Conservation (phyloP, 164 flowering plant species). For the Chimonanthus salicifolius region DNA sequence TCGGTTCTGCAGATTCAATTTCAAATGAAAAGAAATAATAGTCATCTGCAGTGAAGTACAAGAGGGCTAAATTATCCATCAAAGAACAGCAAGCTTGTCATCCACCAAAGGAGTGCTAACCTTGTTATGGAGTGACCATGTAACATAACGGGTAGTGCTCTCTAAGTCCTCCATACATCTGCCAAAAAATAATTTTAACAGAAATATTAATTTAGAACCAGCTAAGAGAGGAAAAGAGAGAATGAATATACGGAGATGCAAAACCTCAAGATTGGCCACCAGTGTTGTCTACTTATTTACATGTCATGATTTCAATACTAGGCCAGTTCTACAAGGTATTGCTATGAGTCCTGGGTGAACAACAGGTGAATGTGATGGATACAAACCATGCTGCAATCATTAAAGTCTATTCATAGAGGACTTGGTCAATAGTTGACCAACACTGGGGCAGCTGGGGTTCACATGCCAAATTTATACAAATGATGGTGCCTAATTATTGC, state of each 20-base stretch:
- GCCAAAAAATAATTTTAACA: constrained; percentile 16
- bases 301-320: no score
- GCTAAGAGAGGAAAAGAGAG: background rate
- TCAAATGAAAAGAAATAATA: constrained; percentile 9
- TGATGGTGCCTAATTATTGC: no score
- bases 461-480: background rate
- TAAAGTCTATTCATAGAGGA: background rate
- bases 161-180: constrained; percentile 90
- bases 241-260: no score
- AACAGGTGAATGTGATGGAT: background rate
- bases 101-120: constrained; percentile 24
- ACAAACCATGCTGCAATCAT: background rate
- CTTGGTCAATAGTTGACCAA: background rate
- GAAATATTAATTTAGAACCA: background rate
- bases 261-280: background rate
- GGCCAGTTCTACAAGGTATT: no score
- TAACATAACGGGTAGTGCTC: constrained; percentile 89
- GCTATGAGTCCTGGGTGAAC: background rate
- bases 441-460: background rate
- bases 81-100: background rate
- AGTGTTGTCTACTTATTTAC: no score
- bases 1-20: constrained; percentile 56
- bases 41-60: constrained; percentile 3
- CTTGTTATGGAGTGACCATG: constrained; percentile 99
- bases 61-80: background rate